Base-by-base conservation (phyloP, 202 grass and related monocot genomes). In the Eragrostis tef region DNA sequence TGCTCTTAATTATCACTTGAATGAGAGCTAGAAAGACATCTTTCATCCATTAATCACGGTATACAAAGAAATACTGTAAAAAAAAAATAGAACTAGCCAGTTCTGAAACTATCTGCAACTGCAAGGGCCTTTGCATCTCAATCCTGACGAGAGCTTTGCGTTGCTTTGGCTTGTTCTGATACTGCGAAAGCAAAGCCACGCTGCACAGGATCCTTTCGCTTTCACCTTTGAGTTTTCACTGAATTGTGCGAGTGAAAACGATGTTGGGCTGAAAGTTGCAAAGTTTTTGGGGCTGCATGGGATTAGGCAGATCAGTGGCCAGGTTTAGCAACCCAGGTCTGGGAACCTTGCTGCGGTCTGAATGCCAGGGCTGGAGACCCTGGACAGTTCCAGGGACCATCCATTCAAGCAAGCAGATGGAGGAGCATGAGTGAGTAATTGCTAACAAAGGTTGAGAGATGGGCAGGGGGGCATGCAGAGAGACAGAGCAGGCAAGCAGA, bases 131-230 rank as follows among this genome's bases (percentile, higher is more conserved):
- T 24, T 11, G 27, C 29, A 61, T 53, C 75, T 65, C 57, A 54
- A 73, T 2, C 71, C 51, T 26, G 26, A 61, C 73, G 52, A 70
- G 25, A 52, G 7, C 2, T 25, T 52, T 44, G 22, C 54, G 11
- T 60, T 60, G 56, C 56, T 76, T 61, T 42, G 20, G 27, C 31
- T 61, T 26, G 12, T 52, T 2, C 52, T 17, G 61, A 68, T 49
- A 60, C 64, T 14, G 73, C 21, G 49, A 80, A 86, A 86, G 84
- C 59, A 50, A 81, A 24, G 20, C 51, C 67, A 36, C 13, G 46
- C 36, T 24, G 8, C 31, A 42, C 77, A 60, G 62, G 51, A 27
- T 19, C 51, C 58, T 27, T 70, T 50, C 13, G 0, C 17, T 47
- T 54, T 56, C 67, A 8, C 71, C 14, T 47, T 60, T 70, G 43